A percentile compares a stretch with the other conserved stretches of the same genome.
These are phyloP conservation scores for Fragaria ananassa DNA, from an alignment of 306 rosid genomes.

Conservation along the genomic window DNA sequence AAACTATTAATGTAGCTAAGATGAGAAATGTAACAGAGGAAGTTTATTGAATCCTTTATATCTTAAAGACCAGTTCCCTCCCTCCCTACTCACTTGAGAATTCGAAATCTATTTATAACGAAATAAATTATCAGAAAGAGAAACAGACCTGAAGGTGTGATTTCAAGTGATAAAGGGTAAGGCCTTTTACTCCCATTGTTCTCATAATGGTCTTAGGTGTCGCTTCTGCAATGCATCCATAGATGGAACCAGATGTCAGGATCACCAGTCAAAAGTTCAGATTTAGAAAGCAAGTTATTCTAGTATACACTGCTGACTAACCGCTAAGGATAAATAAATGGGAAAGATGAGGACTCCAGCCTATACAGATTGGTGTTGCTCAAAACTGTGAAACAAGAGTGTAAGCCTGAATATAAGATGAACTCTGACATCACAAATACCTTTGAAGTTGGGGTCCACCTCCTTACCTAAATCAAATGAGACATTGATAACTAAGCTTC, in stretches of 20 bases:
- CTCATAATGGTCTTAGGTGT: conserved; percentile 61
- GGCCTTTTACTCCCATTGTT: conserved; percentile 66
- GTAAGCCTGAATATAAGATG: conserved; percentile 9
- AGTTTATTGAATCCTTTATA: not conserved
- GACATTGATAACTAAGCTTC: not conserved
- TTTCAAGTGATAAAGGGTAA: conserved; percentile 62
- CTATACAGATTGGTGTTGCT: not conserved
- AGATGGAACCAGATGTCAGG: conserved; percentile 9
- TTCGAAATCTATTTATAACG: not conserved
- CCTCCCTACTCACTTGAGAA: conserved; percentile 1
- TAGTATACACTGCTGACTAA: not conserved
- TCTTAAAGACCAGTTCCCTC: not conserved
- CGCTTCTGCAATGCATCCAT: conserved; percentile 43
- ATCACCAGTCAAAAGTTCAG: conserved; percentile 1
- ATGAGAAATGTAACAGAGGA: not conserved
- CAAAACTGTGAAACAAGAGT: conserved; percentile 9
- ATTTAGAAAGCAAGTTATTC: conserved; percentile 3
- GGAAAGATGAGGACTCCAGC: not conserved
- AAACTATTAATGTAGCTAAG: not conserved
- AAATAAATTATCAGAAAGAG: not conserved
- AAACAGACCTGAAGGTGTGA: conserved; percentile 60
- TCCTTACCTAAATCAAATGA: not conserved
- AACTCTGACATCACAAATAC: not conserved
- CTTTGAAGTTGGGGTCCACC: not conserved
- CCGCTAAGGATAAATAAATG: not conserved